phyloP scores from a whole-genome alignment of 176 grass and related monocot genomes.

The Alopecurus myosuroides region DNA sequence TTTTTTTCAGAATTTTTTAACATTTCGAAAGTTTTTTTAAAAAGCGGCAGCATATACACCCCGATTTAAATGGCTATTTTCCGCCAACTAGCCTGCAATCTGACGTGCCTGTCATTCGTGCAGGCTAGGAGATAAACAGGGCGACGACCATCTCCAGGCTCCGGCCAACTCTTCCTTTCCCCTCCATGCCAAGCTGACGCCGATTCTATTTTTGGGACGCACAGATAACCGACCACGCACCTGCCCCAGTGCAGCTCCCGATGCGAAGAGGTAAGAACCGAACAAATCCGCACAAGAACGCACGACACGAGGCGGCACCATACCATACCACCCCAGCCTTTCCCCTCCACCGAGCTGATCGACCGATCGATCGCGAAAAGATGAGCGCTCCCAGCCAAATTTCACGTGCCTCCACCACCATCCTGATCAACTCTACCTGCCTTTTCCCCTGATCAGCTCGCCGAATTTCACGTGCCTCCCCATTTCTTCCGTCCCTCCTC shows the following conservation, averaged over 20 bases:
- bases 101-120: no score
- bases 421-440: neutral
- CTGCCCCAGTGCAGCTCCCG: neutral
- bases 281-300: neutral
- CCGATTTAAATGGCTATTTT: no score
- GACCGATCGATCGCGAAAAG: neutral
- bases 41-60: no score
- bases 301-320: neutral
- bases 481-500: neutral
- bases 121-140: no score
- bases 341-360: neutral
- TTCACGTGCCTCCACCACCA: conserved; percentile 18
- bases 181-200: neutral
- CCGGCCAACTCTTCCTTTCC: no score
- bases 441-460: neutral
- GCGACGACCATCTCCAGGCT: no score
- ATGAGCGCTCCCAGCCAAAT: conserved; percentile 2
- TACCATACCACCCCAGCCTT: neutral
- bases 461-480: neutral
- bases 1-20: no score
- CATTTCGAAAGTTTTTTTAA: no score
- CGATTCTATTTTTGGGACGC: neutral
- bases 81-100: no score
- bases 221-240: neutral
- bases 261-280: conserved; percentile 9